Evolutionary conservation across 208 protist genomes (phyloP), one percentile per base, ranked within the genome.

Genomic region (Leishmania aethiopica): DNA sequence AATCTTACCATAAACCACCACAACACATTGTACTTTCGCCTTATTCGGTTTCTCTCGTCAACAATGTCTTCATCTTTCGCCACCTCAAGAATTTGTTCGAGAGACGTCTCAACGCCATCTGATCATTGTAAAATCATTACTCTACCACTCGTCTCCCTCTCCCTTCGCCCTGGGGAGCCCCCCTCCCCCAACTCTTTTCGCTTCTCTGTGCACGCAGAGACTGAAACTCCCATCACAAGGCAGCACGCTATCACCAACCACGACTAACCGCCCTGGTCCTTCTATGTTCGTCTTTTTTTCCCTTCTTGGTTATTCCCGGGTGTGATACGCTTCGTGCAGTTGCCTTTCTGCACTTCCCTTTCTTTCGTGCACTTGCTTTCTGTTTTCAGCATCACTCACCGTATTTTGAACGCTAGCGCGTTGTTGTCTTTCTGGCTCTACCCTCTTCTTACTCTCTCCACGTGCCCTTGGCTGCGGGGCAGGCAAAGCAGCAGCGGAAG

Each of bases 71-170:
- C 42, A n/a, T 85, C 55, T 59, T 77, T 28, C 45, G 4, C 64
- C 62, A n/a, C 7, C 51, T 0, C 40, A 55, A 76, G 72, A 59
- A 22, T 32, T 40, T 13, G 47, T 25, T 51, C 72, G 72, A 57
- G 47, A 60, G 45, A 45, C 49, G 72, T 45, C 47, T 76, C 72
- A 55, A 3, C 72, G 49, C 13, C 49, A 55, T 60, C 49, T 40
- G 22, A 55, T 76, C 32, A 76, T 76, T 45, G 72, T 60, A 45
- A 17, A 59, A 71, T 81, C 57, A 53, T 53, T 78, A 74, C 49
- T 59, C 42, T 32, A 62, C 15, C 22, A 35, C 32, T 42, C 32
- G 17, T 37, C 22, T 79, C 35, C 75, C 81, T 77, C 40, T 55
- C 28, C 47, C 70, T 81, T 49, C 69, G 22, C 75, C 53, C 59